Conservation (phyloP, 306 rosid species). For the Prunus davidiana region DNA sequence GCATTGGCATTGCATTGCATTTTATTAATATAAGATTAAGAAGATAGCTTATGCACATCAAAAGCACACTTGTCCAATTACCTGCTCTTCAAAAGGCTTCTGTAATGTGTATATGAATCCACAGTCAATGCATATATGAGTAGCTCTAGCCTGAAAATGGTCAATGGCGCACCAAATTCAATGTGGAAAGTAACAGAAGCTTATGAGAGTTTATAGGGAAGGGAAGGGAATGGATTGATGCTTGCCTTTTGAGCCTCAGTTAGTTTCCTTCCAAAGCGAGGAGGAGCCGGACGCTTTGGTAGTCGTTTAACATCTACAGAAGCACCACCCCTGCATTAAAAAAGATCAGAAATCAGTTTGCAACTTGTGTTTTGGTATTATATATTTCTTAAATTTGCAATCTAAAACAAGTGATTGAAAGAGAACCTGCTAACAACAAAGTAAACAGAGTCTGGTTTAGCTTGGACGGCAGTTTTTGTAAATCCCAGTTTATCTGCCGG, state of each 20-base stretch:
- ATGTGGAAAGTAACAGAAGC: not conserved
- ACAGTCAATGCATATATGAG: constrained; percentile 93
- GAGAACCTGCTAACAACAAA: constrained; percentile 91
- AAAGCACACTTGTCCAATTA: constrained; percentile 10
- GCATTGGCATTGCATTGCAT: constrained; percentile 2
- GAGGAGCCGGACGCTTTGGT: constrained; percentile 86
- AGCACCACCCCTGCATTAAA: constrained; percentile 70
- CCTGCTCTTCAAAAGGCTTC: constrained; percentile 91
- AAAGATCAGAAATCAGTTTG: not conserved
- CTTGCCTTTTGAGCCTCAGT: constrained; percentile 82
- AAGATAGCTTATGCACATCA: not conserved
- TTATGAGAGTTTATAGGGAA: not conserved
- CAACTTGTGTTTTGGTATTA: no score
- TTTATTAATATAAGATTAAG: not conserved
- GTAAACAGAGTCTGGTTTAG: constrained; percentile 92
- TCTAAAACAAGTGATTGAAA: not conserved
- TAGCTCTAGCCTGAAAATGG: constrained; percentile 88
- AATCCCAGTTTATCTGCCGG: constrained; percentile 99
- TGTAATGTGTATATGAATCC: constrained; percentile 80
- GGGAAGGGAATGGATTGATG: constrained; percentile 2
- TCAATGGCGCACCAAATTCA: not conserved
- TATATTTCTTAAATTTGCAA: not conserved
- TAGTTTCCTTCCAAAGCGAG: constrained; percentile 84
- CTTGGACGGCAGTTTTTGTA: constrained; percentile 93
- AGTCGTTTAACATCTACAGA: constrained; percentile 82